Evolutionary conservation across 2,329 filamentous ascomycete genomes (phyloP), one percentile per base, ranked within the genome.

Genomic region (Nemania diffusa): DNA sequence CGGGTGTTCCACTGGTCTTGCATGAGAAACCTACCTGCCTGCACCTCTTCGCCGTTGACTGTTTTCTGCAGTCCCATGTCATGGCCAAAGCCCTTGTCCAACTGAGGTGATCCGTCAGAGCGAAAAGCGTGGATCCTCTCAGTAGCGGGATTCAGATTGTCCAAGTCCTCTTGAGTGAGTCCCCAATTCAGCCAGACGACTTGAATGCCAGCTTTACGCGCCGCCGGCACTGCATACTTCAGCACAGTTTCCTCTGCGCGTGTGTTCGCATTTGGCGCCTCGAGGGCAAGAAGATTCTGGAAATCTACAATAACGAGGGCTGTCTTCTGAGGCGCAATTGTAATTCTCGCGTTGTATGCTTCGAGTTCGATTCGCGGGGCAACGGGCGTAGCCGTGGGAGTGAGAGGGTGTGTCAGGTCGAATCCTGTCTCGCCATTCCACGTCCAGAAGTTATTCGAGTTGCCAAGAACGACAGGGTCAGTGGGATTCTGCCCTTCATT

Each of bases 271-370:
- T 50, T 74, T 76, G 63, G 78, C 81, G 55, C 68, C 74, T 29
- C 2, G 32, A 52, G 26, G 86, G 77, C 72, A 84, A 84, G 79
- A 80, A 82, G 72, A 9, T 85, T 84, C 76, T 85, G 82, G 79
- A 84, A 81, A 75, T 85, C 83, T 44, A 85, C 78, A 20, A 85
- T 78, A n/a, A 85, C 78, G 1, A 85, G 76, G 5, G 81, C 84
- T 20, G 80, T 78, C 22, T 77, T 78, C 5, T 72, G 64, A 1
- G 82, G 80, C n/a, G 77, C 76, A 34, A 85, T 62, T 5, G 37
- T 53, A 4, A 61, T 32, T 32, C 29, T 32, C 20, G 2, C 37
- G 15, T 22, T 32, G 37, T 4, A 26, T 2, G 52, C 34, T 13
- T 59, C 13, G 8, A 51, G 20, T 2, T 27, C 24, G 11, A 59